A percentile compares a stretch with the other conserved stretches of the same genome.
phyloP scores from a whole-genome alignment of 2,329 filamentous ascomycete species.

The Fusarium sp. region DNA sequence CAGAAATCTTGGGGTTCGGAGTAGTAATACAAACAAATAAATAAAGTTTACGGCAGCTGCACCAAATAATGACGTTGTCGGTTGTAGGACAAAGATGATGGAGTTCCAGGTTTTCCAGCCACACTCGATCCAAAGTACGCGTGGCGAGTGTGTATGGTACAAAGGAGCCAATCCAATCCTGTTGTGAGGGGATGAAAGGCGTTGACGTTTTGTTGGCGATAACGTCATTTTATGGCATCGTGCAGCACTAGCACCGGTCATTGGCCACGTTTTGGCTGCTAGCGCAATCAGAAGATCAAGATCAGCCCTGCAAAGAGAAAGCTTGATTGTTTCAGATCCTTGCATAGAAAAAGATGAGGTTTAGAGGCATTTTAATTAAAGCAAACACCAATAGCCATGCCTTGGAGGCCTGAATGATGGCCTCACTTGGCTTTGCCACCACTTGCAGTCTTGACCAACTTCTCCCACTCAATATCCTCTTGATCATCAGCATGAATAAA shows the following conservation, averaged over 20 bases:
- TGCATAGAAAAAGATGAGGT: background rate
- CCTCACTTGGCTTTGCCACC: slow-evolving; percentile 10
- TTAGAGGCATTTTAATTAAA: background rate
- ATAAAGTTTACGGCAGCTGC: background rate
- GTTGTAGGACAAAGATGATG: background rate
- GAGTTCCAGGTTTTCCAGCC: slow-evolving; percentile 39
- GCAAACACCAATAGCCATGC: background rate
- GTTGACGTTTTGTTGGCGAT: background rate
- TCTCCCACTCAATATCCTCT: slow-evolving; percentile 22
- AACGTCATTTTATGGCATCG: slow-evolving; percentile 31
- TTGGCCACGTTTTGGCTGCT: slow-evolving; percentile 12
- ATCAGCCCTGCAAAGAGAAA: background rate
- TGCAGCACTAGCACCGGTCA: slow-evolving; percentile 25
- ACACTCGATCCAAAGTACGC: slow-evolving; percentile 17
- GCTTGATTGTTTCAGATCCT: slow-evolving; percentile 22
- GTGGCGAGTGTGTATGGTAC: slow-evolving; percentile 29
- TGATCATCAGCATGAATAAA: slow-evolving; percentile 27
- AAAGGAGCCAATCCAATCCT: slow-evolving; percentile 19
- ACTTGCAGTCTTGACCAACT: slow-evolving; percentile 16
- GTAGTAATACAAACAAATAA: slow-evolving; percentile 10
- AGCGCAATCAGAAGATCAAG: slow-evolving; percentile 2
- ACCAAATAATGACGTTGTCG: slow-evolving; percentile 33
- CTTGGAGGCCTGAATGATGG: background rate
- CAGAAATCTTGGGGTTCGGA: background rate
- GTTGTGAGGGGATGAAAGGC: background rate